Conservation (phyloP, 2,329 filamentous ascomycete genomes). For the Microdochium bolleyi region DNA sequence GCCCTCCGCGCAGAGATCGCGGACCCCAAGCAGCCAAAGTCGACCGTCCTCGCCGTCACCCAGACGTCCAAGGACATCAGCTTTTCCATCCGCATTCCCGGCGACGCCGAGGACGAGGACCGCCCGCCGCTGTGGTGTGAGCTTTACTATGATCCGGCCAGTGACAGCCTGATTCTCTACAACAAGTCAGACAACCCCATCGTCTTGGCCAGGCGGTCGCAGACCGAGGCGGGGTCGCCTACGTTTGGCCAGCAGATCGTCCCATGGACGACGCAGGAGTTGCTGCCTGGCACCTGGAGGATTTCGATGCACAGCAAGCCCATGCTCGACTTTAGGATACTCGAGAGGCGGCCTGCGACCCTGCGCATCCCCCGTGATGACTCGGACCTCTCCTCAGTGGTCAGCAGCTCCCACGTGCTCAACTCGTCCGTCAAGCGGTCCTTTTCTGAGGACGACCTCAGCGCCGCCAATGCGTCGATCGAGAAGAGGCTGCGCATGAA, state of each 20-base stretch:
- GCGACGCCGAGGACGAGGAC: constrained; percentile 32
- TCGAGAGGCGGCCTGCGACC: constrained; percentile 43
- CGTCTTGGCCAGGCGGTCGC: constrained; percentile 35
- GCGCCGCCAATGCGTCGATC: constrained; percentile 16
- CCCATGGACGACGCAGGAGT: constrained; percentile 33
- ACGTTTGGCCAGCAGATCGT: constrained; percentile 35
- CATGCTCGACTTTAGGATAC: constrained; percentile 49
- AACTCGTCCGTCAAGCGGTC: constrained; percentile 44
- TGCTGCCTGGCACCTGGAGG: constrained; percentile 49
- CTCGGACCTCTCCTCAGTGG: constrained; percentile 15
- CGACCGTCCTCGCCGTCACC: constrained; percentile 51
- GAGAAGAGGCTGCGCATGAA: constrained; percentile 34
- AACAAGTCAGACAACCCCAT: constrained; percentile 49
- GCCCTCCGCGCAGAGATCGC: constrained; percentile 46
- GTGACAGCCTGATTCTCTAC: constrained; percentile 48
- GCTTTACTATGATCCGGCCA: constrained; percentile 51
- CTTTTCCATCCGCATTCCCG: constrained; percentile 48
- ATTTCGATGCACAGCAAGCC: constrained; percentile 40
- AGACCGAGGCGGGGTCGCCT: constrained; percentile 28
- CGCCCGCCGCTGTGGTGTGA: constrained; percentile 50
- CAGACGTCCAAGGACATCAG: constrained; percentile 54
- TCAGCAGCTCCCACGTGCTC: constrained; percentile 22
- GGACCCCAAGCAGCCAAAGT: constrained; percentile 39
- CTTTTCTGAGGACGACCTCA: constrained; percentile 34
- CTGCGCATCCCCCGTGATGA: constrained; percentile 23